Conservation (phyloP, 2,329 filamentous ascomycete species). For the Alternaria sp. region DNA sequence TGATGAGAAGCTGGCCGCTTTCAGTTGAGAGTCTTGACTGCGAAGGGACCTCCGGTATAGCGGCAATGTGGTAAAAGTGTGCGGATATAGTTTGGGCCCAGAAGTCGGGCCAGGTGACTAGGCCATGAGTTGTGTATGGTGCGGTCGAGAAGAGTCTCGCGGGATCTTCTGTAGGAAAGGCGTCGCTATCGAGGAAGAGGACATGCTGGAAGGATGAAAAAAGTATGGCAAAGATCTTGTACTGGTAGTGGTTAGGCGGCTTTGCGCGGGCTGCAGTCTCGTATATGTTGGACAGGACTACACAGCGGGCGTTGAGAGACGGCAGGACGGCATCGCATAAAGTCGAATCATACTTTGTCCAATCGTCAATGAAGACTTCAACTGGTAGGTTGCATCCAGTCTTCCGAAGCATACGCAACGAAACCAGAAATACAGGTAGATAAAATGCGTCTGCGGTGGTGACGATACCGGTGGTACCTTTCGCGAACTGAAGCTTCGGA, state of each 20-base stretch:
- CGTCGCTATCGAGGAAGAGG: conserved; percentile 67
- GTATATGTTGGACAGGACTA: conserved; percentile 43
- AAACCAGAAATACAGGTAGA: conserved; percentile 60
- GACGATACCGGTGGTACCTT: conserved; percentile 58
- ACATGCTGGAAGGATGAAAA: conserved; percentile 67
- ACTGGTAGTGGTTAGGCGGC: conserved; percentile 55
- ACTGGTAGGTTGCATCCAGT: conserved; percentile 61
- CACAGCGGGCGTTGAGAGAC: conserved; percentile 51
- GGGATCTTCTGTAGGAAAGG: conserved; percentile 60
- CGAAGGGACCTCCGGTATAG: conserved; percentile 42
- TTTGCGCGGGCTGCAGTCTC: conserved; percentile 19
- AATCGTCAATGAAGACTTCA: conserved; percentile 52
- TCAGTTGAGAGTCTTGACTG: conserved; percentile 53
- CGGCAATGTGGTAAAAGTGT: conserved; percentile 57
- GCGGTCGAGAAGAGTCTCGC: conserved; percentile 59
- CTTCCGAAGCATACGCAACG: conserved; percentile 62
- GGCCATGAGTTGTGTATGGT: conserved; percentile 61
- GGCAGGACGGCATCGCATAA: conserved; percentile 52
- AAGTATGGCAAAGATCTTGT: conserved; percentile 65
- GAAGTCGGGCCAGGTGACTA: conserved; percentile 67
- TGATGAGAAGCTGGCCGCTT: conserved; percentile 59
- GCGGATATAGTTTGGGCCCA: conserved; percentile 56
- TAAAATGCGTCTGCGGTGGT: conserved; percentile 59
- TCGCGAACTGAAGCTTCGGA: conserved; percentile 49
- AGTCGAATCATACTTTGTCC: conserved; percentile 49